Base-by-base conservation (phyloP, 2,329 filamentous ascomycete species). In the Thelonectria blattea region DNA sequence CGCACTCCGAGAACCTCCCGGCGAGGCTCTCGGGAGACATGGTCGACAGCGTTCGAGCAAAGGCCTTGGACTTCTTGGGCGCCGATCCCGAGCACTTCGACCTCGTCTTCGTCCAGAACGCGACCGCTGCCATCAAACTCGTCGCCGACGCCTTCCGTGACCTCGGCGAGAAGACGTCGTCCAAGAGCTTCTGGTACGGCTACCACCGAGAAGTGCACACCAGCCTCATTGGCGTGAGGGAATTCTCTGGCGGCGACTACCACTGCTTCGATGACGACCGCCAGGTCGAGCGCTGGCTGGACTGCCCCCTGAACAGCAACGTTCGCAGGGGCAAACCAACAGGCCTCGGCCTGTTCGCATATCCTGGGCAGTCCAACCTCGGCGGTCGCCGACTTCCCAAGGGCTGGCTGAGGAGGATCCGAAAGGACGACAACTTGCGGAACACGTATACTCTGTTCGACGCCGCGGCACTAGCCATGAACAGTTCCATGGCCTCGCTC, bases 291-390 rank as follows among this genome's bases (percentile, higher is more conserved):
- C 63, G 67, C n/a, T 83, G 80, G 80, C 71, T 83, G 10, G 60
- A 59, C 20, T 49, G 48, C n/a, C 65, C 68, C 22, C 47, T 30
- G 60, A 71, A 46, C 64, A 65, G 54, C 66, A 70, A 53, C 20
- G 18, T 58, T 22, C 53, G 57, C 45, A 61, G 46, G 27, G 52
- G 56, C 15, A 68, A 66, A 34, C 57, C 60, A 43, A 69, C 57
- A 37, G 68, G 54, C 47, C 61, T 66, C 10, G 78, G 79, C 1
- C 70, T 85, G 3, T 87, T 91, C 64, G 86, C 86, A 18, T 91
- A 87, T 70, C 87, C 88, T 3, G 88, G 85, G 0, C 88, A 91
- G 71, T 90, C 87, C 27, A 91, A 91, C 69, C 87, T 91, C 80
- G 88, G 85, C 45, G 88, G 88, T 8, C 80, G 85, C 18, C 80